Evolutionary conservation across 352 stramenopile genomes (phyloP).

Genomic region (Albugo laibachii): DNA sequence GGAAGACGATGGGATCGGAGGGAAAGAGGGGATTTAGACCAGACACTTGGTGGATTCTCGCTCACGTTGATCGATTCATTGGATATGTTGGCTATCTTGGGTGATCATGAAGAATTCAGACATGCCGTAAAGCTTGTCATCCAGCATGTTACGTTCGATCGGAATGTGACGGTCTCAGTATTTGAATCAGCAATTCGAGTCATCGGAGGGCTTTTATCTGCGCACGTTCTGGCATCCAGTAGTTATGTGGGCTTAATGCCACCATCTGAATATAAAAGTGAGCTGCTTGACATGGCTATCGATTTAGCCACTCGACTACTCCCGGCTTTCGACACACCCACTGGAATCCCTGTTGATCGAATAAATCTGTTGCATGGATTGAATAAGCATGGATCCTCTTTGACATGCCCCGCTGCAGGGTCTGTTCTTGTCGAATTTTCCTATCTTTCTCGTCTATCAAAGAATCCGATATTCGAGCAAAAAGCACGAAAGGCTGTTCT

Average conservation of each 20-base stretch:
- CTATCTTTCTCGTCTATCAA: slow-evolving; percentile 78
- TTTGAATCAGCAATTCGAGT: slow-evolving; percentile 89
- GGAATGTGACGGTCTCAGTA: slow-evolving; percentile 80
- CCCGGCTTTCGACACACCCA: slow-evolving; percentile 91
- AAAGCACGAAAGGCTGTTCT: slow-evolving; percentile 38
- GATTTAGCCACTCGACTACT: slow-evolving; percentile 92
- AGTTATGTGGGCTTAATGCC: slow-evolving; percentile 27
- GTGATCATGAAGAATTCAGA: slow-evolving; percentile 60
- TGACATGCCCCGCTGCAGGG: slow-evolving; percentile 89
- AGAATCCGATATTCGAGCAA: slow-evolving; percentile 31
- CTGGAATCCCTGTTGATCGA: slow-evolving; percentile 88
- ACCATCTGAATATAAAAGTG: slow-evolving; percentile 76
- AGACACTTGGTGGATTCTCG: slow-evolving; percentile 61
- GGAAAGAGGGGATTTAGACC: slow-evolving; percentile 69
- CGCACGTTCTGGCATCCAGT: slow-evolving; percentile 68
- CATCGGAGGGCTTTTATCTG: slow-evolving; percentile 79
- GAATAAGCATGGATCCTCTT: slow-evolving; percentile 43
- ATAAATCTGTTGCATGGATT: slow-evolving; percentile 83
- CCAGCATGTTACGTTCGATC: slow-evolving; percentile 50
- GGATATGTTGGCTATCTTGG: slow-evolving; percentile 75
- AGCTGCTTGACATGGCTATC: slow-evolving; percentile 84
- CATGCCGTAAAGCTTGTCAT: slow-evolving; percentile 41
- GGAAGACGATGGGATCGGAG: slow-evolving; percentile 56
- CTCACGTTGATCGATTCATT: slow-evolving; percentile 78
- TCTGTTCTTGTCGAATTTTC: slow-evolving; percentile 94